phyloP scores from a whole-genome alignment of 148 eudicot genomes.

The Selenicereus undatus region DNA sequence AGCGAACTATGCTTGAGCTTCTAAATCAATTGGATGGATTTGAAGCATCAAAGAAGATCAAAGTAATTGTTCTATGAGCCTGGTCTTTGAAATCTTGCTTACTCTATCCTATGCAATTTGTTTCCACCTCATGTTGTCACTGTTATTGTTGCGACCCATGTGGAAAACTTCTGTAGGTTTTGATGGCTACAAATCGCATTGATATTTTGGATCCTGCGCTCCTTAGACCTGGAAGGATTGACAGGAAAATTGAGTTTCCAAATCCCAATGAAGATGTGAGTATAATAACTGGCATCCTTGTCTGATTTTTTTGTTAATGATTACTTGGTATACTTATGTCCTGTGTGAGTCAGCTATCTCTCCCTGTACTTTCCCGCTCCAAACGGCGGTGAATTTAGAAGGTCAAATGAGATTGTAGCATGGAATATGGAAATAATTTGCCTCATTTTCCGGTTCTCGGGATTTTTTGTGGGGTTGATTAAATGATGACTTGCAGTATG shows the following conservation, averaged over 20 bases:
- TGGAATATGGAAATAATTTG: not conserved
- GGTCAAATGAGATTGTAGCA: not conserved
- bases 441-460: not conserved
- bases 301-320: not conserved
- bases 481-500: not conserved
- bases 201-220: constrained; percentile 75
- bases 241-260: constrained; percentile 72
- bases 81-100: not conserved
- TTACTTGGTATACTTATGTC: not conserved
- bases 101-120: not conserved
- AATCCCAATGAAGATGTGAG: constrained; percentile 69
- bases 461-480: not conserved
- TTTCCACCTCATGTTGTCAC: constrained; percentile 1
- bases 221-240: constrained; percentile 77
- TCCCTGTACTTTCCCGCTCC: not conserved
- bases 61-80: constrained; percentile 26
- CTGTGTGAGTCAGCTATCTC: not conserved
- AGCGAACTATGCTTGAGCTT: constrained; percentile 75
- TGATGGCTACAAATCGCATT: constrained; percentile 71
- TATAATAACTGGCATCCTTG: constrained; percentile 1
- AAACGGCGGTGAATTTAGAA: not conserved
- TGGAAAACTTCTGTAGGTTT: constrained; percentile 32
- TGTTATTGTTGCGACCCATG: not conserved
- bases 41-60: constrained; percentile 69
- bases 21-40: constrained; percentile 75